Evolutionary conservation across 768 basidiomycete species (phyloP).

Genomic region (Serendipita vermifera): DNA sequence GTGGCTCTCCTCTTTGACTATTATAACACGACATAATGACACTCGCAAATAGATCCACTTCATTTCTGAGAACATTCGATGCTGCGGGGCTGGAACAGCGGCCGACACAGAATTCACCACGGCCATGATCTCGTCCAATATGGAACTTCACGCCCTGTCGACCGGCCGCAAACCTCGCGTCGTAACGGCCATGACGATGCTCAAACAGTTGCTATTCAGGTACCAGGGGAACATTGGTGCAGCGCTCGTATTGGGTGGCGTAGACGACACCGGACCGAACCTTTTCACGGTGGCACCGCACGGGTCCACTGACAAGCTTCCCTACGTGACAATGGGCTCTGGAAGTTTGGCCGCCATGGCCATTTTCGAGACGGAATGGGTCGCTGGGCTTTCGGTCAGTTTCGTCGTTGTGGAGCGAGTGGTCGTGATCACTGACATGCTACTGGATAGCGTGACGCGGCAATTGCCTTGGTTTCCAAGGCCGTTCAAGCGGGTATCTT

Average conservation of each 20-base stretch:
- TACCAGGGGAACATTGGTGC: constrained; percentile 92
- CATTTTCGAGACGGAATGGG: constrained; percentile 84
- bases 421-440: neutral
- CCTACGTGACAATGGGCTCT: constrained; percentile 98
- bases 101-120: constrained; percentile 96
- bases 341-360: constrained; percentile 97
- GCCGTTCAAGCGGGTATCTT: constrained; percentile 95
- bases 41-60: constrained; percentile 68
- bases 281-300: constrained; percentile 94
- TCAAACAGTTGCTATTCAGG: constrained; percentile 91
- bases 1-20: too few species aligned
- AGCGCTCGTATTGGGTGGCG: constrained; percentile 90
- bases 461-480: constrained; percentile 66
- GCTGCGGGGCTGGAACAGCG: constrained; percentile 98
- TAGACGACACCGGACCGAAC: constrained; percentile 87
- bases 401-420: neutral
- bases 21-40: neutral
- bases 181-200: constrained; percentile 97
- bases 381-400: constrained; percentile 63
- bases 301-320: constrained; percentile 96
- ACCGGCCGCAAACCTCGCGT: constrained; percentile 87
- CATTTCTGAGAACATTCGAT: constrained; percentile 87
- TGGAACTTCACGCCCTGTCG: constrained; percentile 82
- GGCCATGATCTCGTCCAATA: constrained; percentile 88
- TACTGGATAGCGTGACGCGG: constrained; percentile 52